These are phyloP conservation scores for Leishmania amazonensis DNA, from an alignment of 208 protist species.

Conservation along the genomic window DNA sequence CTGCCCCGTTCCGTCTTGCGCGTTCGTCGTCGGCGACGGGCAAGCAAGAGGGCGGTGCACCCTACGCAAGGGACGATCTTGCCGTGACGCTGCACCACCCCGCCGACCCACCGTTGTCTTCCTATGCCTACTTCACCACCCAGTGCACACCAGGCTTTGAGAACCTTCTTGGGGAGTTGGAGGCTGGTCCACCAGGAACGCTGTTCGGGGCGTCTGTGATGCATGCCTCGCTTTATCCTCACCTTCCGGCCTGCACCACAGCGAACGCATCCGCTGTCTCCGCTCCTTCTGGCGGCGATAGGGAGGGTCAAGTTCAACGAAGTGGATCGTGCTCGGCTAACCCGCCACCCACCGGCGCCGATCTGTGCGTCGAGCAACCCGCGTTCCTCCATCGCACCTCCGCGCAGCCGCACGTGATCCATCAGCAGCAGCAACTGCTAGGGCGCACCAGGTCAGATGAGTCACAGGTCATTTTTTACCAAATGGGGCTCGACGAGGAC, in stretches of 20 bases:
- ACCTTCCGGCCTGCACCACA: neutral
- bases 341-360: conserved; percentile 88
- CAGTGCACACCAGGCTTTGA: conserved; percentile 28
- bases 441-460: conserved; percentile 18
- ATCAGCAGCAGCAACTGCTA: conserved; percentile 6
- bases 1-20: neutral
- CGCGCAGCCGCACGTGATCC: conserved; percentile 39
- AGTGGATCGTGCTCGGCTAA: neutral
- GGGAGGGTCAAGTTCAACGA: neutral
- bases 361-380: conserved; percentile 99
- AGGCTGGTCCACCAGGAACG: conserved; percentile 12
- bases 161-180: conserved; percentile 24
- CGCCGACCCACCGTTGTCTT: neutral
- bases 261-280: neutral
- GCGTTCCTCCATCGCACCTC: conserved; percentile 98
- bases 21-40: neutral
- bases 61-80: neutral
- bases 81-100: neutral
- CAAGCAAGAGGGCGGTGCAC: neutral
- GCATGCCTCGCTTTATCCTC: neutral
- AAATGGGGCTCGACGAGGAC: conserved; percentile 15
- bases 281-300: neutral
- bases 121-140: conserved; percentile 15
- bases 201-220: neutral
- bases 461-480: conserved; percentile 32